phyloP scores from a whole-genome alignment of 2,329 filamentous ascomycete species.

The Plectosphaerella plurivora region DNA sequence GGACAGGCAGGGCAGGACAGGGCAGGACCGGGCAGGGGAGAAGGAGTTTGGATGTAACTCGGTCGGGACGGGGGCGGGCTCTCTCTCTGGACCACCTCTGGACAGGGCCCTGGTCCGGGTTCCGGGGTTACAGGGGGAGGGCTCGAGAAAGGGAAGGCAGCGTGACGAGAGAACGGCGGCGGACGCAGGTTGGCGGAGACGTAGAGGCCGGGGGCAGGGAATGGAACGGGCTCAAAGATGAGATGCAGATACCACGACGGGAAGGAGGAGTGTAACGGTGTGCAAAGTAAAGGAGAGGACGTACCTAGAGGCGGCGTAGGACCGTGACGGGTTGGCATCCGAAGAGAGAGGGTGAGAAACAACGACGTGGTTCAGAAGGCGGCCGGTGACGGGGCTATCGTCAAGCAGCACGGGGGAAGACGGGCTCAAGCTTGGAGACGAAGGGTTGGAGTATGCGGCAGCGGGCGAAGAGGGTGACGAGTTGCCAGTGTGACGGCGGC shows the following conservation, averaged over 20 bases:
- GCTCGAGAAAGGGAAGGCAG: not conserved
- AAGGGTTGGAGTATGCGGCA: not conserved
- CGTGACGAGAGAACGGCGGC: not conserved
- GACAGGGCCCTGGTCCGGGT: too few relatives aligned
- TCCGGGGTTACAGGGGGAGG: too few relatives aligned
- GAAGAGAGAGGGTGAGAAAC: conserved; percentile 7
- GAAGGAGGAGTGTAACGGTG: not conserved
- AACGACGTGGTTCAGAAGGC: conserved; percentile 8
- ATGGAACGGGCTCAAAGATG: not conserved
- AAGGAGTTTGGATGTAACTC: not conserved
- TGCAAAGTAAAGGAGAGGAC: not conserved
- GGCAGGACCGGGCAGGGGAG: too few relatives aligned
- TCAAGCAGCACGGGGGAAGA: conserved; percentile 20
- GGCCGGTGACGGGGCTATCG: conserved; percentile 44
- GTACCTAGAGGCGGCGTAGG: conserved; percentile 1
- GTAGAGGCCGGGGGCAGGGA: not conserved
- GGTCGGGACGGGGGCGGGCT: not conserved
- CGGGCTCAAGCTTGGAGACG: conserved; percentile 8
- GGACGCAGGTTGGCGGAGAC: not conserved
- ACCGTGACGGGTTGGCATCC: conserved; percentile 12
- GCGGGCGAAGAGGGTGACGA: conserved; percentile 3
- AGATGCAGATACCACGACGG: not conserved
- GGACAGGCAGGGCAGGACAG: not conserved
- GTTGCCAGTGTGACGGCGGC: conserved; percentile 11
- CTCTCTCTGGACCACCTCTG: too few relatives aligned